Evolutionary conservation across 192 early-diverging fungal genomes (phyloP), one percentile per base, ranked within the genome.

Genomic region (Linnemannia zychae): DNA sequence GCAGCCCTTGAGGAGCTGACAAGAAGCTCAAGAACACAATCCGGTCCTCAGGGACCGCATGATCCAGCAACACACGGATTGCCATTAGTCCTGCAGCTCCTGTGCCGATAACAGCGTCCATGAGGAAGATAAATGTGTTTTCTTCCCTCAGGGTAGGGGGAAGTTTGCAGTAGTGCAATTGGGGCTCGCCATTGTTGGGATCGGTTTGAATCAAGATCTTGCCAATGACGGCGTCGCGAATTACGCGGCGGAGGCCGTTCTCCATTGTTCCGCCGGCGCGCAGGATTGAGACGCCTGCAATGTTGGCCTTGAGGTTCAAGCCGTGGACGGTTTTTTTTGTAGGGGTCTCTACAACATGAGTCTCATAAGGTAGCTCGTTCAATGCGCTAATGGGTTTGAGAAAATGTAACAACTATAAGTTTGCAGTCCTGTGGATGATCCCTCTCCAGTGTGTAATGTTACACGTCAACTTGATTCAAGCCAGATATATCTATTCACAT

Each of bases 81-180:
- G 98, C 97, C 98, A 99, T 99, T 89, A 99, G 79, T 5, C 96
- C 97, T 9, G 96, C 96, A 7, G 97, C 97, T 44, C 98, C 98
- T 13, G 96, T 97, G 5, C 95, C 95, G 18, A 97, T 92, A 49
- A 95, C 94, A n/a, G 96, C 94, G 88, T 99, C 97, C 91, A 90
- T 84, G 52, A 84, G 69, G 40, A 89, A 81, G 68, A 84, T 80
- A 24, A 52, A 79, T 7, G 52, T 80, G 60, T 86, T 72, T 18
- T 48, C 28, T 13, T 60, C 72, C 22, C 33, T 18, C 6, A 86
- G 34, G 40, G 93, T 88, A 1, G 87, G 80, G 2, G 97, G 96
- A 3, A 98, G 88, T 71, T 95, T 97, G 79, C 89, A 93, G 75
- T 97, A 97, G 87, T 98, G 96, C 69, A 99, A 84, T 76, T 96